Evolutionary conservation across 306 rosid species (phyloP).

Genomic region (Albizia julibrissin): DNA sequence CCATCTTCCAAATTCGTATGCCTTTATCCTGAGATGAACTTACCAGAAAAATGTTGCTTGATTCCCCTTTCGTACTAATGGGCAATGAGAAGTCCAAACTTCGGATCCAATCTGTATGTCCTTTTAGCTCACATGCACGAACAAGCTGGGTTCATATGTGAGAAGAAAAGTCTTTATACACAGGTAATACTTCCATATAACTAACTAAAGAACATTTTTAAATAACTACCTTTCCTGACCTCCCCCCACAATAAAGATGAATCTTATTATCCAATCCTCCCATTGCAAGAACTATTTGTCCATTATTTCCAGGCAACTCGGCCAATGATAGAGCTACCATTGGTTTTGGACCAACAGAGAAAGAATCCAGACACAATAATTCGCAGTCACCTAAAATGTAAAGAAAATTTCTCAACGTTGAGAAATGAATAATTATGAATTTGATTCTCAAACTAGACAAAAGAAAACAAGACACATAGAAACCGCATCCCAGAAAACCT

Average conservation of each 20-base stretch:
- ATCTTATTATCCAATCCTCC: constrained; percentile 97
- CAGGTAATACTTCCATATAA: not conserved
- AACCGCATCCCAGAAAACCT: not conserved
- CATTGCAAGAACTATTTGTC: constrained; percentile 77
- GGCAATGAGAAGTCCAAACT: constrained; percentile 95
- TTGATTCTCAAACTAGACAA: not conserved
- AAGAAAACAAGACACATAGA: constrained; percentile 7
- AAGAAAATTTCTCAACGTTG: not conserved
- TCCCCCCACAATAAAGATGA: constrained; percentile 84
- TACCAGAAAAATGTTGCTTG: constrained; percentile 68
- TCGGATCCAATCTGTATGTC: constrained; percentile 97
- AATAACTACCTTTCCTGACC: constrained; percentile 69
- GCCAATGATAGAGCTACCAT: constrained; percentile 87
- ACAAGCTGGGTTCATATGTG: constrained; percentile 56
- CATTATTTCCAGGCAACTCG: constrained; percentile 76
- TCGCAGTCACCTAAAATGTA: constrained; percentile 70
- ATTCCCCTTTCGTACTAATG: constrained; percentile 47
- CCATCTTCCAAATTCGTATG: constrained; percentile 90
- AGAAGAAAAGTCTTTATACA: constrained; percentile 27
- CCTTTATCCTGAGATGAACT: constrained; percentile 95
- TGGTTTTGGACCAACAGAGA: constrained; percentile 74
- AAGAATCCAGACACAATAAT: constrained; percentile 61
- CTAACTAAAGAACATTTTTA: constrained; percentile 20
- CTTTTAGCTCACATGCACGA: constrained; percentile 83
- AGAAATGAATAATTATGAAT: not conserved